These are phyloP conservation scores for Thraustochytrium sp. DNA, from an alignment of 352 stramenopile species.

Conservation along the genomic window DNA sequence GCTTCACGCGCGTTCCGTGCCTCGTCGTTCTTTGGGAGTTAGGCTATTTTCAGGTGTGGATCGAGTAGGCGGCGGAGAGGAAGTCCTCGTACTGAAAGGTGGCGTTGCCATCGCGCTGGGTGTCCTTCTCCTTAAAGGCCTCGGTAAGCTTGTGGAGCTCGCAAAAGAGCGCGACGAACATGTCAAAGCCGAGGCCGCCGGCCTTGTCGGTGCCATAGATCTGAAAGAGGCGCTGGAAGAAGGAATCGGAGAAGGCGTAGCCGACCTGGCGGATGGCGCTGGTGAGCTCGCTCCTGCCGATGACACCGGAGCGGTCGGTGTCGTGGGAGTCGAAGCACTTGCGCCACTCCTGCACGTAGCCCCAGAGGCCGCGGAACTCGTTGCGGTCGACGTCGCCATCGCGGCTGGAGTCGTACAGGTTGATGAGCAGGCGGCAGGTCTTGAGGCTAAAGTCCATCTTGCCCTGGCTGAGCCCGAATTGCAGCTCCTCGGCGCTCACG, in stretches of 20 bases:
- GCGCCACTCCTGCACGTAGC: constrained; percentile 29
- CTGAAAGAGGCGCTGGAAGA: neutral
- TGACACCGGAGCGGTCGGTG: constrained; percentile 14
- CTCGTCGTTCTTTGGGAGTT: neutral
- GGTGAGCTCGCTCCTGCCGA: neutral
- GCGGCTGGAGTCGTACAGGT: constrained; percentile 30
- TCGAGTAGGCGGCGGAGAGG: constrained; percentile 16
- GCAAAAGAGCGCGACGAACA: constrained; percentile 33
- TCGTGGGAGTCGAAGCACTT: constrained; percentile 38
- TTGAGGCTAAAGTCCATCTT: constrained; percentile 21
- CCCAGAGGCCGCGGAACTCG: constrained; percentile 41
- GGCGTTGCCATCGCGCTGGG: neutral
- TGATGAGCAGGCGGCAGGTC: constrained; percentile 40
- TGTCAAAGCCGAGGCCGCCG: constrained; percentile 34
- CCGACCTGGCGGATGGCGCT: neutral
- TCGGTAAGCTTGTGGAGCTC: constrained; percentile 36
- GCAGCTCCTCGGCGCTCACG: constrained; percentile 36
- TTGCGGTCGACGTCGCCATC: neutral
- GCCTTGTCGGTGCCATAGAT: constrained; percentile 34
- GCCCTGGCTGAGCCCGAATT: constrained; percentile 29
- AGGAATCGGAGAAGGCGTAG: constrained; percentile 19
- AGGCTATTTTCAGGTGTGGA: constrained; percentile 9
- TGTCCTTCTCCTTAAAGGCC: constrained; percentile 34
- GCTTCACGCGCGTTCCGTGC: neutral
- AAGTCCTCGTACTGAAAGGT: constrained; percentile 37